Percentiles rank a stretch among this genome's conserved stretches.
These are phyloP conservation scores for Amanita phalloides DNA, from an alignment of 768 basidiomycete species.

Conservation along the genomic window DNA sequence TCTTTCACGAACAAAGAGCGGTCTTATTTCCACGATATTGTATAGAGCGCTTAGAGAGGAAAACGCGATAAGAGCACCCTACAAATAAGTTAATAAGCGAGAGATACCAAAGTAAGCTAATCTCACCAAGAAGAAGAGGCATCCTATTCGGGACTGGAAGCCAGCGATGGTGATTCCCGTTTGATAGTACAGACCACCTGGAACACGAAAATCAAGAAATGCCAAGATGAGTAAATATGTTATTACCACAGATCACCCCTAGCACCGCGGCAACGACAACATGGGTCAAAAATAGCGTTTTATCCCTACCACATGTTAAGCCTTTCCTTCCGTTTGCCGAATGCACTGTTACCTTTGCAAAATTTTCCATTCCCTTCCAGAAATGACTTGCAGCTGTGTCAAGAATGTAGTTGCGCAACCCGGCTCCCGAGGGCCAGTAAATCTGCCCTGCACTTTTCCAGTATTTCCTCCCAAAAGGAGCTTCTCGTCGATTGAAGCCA, in stretches of 20 bases:
- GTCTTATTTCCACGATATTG: constrained; percentile 74
- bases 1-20: constrained; percentile 85
- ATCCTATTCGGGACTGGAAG: constrained; percentile 90
- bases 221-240: background rate
- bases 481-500: background rate
- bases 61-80: constrained; percentile 90
- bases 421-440: constrained; percentile 8
- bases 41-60: constrained; percentile 84
- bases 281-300: constrained; percentile 76
- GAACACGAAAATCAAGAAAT: background rate
- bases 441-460: background rate
- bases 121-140: constrained; percentile 81
- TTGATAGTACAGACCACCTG: constrained; percentile 80
- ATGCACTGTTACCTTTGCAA: constrained; percentile 40
- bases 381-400: constrained; percentile 79
- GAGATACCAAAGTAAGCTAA: background rate
- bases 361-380: constrained; percentile 79
- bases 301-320: constrained; percentile 44
- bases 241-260: constrained; percentile 78
- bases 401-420: constrained; percentile 70
- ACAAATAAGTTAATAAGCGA: constrained; percentile 3
- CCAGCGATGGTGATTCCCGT: constrained; percentile 78
- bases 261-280: constrained; percentile 55
- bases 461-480: background rate
- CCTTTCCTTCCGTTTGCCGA: background rate